These are phyloP conservation scores for Trichophyton schoenleinii DNA, from an alignment of 2,329 filamentous ascomycete species.

Conservation along the genomic window DNA sequence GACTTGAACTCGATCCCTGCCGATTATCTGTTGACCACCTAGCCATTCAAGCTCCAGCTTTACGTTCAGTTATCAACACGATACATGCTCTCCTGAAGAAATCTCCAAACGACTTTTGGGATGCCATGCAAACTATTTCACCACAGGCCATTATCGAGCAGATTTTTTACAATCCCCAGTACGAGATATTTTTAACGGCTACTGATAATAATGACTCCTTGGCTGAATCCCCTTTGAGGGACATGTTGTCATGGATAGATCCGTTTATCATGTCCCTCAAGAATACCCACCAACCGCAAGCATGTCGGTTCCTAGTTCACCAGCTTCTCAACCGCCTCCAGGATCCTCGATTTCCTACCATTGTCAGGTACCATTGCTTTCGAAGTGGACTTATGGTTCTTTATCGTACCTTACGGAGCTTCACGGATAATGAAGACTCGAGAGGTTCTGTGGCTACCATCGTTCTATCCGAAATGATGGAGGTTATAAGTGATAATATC, in stretches of 20 bases:
- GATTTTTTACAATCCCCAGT: conserved; percentile 61
- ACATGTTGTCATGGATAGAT: conserved; percentile 63
- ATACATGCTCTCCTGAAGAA: conserved; percentile 61
- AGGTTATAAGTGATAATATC: conserved; percentile 36
- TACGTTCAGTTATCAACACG: conserved; percentile 57
- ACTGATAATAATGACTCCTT: conserved; percentile 41
- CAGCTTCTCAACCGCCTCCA: conserved; percentile 55
- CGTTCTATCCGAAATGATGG: conserved; percentile 37
- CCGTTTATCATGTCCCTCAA: conserved; percentile 68
- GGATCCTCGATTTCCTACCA: conserved; percentile 27
- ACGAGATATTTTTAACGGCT: conserved; percentile 43
- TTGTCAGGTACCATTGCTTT: conserved; percentile 36
- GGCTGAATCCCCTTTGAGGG: conserved; percentile 44
- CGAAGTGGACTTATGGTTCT: conserved; percentile 34
- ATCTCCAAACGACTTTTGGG: conserved; percentile 73
- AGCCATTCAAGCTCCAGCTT: conserved; percentile 47
- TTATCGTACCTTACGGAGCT: conserved; percentile 35
- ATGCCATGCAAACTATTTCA: conserved; percentile 68
- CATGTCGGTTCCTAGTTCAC: conserved; percentile 64
- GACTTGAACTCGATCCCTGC: conserved; percentile 59
- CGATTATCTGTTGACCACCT: conserved; percentile 53
- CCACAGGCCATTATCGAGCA: conserved; percentile 72
- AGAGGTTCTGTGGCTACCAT: conserved; percentile 36
- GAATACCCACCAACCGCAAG: conserved; percentile 61
- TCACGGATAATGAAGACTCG: conserved; percentile 35